phyloP scores from a whole-genome alignment of 495 filamentous ascomycete species.

The Annulohypoxylon bovei region DNA sequence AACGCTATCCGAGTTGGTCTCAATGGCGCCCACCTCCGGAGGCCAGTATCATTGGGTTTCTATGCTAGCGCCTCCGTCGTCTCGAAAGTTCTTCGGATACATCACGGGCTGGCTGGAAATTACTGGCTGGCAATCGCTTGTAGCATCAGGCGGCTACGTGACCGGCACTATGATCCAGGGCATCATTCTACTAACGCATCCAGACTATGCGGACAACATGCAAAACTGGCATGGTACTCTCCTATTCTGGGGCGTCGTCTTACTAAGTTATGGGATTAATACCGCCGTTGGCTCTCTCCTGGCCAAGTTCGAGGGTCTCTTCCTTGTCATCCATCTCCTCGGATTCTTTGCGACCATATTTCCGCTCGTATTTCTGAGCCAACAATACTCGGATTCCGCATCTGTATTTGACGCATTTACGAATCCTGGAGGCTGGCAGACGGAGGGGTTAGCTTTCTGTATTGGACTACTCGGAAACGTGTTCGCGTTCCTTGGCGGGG shows the following conservation, averaged over 20 bases:
- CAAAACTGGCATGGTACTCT: conserved; percentile 10
- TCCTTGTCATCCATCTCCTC: conserved; percentile 5
- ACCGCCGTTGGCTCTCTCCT: neutral
- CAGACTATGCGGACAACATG: conserved; percentile 1
- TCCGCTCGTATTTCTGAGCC: neutral
- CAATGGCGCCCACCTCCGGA: neutral
- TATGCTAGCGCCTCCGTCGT: neutral
- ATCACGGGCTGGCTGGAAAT: conserved; percentile 8
- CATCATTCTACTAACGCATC: conserved; percentile 1
- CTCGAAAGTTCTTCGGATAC: conserved; percentile 8
- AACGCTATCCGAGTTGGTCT: conserved; percentile 3
- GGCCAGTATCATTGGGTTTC: conserved; percentile 10
- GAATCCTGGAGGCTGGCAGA: conserved; percentile 1
- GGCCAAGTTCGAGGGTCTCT: conserved; percentile 1
- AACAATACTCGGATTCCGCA: neutral
- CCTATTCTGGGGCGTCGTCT: neutral
- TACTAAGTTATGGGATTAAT: neutral
- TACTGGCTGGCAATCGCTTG: conserved; percentile 3
- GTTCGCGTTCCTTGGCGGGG: conserved; percentile 4
- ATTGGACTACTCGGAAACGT: neutral
- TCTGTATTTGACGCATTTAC: neutral
- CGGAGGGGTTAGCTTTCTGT: neutral
- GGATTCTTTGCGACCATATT: conserved; percentile 1
- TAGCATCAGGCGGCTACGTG: neutral
- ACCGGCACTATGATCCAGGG: conserved; percentile 4